Evolutionary conservation across 768 basidiomycete genomes (phyloP), one percentile per base, ranked within the genome.

Genomic region (Suillus sp.): DNA sequence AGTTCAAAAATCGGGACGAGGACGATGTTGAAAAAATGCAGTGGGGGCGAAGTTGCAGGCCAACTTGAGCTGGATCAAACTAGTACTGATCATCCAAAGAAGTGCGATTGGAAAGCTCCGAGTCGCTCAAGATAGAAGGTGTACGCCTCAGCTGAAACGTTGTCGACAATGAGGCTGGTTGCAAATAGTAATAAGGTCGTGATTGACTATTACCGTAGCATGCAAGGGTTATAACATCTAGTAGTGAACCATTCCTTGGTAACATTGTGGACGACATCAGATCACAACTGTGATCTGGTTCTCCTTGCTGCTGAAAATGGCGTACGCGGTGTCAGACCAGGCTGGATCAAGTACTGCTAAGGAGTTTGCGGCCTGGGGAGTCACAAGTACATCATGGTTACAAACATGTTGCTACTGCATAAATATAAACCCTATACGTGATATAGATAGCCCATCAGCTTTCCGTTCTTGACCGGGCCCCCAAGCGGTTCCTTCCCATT

Each of bases 381-480:
- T 9, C 11, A 45, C 11, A 8, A 22, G 45, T 14, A 45, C 13
- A 45, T 45, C 7, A 27, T 10, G 27, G 30, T 32, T 20, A 53
- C 51, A 53, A 53, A 53, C 6, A 34, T 34, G 11, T 34, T 13
- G 6, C 30, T 53, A 53, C 6, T 34, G 32, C 30, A 32, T 34
- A 53, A 53, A 53, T 34, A 34, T 53, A 34, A n/a, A 53, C 51
- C 27, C 51, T 32, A 53, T 53, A 53, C 10, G 30, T 53, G 30
- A 34, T 34, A 53, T 34, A 13, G 51, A 53, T 32, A 53, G 62
- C 72, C 74, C 76, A 74, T 85, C 84, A 85, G 84, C 80, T 85
- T 83, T 85, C 84, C 84, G 84, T 85, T 85, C 84, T 85, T 80
- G 80, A 76, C 80, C 66, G 70, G 69, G 68, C 64, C 65, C 64